phyloP scores from a whole-genome alignment of 306 rosid species.

The Castanea crenata region DNA sequence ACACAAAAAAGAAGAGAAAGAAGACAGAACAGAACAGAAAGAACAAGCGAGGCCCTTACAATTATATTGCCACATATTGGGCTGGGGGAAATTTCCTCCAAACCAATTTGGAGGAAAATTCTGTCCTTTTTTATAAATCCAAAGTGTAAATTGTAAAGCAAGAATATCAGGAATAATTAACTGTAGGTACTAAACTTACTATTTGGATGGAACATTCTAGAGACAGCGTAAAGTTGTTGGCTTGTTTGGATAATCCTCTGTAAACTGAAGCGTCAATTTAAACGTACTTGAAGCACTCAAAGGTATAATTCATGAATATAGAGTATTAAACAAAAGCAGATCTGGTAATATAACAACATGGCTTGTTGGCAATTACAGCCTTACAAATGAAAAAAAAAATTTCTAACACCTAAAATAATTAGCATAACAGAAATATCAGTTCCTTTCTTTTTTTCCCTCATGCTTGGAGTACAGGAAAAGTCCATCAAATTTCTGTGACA shows the following conservation, averaged over 20 bases:
- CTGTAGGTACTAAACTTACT: slow-evolving; percentile 48
- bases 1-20: background rate
- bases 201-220: slow-evolving; percentile 98
- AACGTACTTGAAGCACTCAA: slow-evolving; percentile 71
- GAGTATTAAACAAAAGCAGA: background rate
- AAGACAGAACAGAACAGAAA: no score
- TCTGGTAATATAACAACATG: background rate
- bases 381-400: background rate
- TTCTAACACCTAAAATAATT: background rate
- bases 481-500: background rate
- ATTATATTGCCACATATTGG: no score
- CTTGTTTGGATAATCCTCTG: slow-evolving; percentile 95
- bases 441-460: background rate
- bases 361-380: background rate
- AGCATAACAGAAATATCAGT: background rate
- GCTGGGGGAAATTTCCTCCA: no score
- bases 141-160: background rate
- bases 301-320: slow-evolving; percentile 5
- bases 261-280: slow-evolving; percentile 84
- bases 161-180: background rate
- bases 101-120: no score
- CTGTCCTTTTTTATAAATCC: background rate
- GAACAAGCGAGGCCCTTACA: background rate
- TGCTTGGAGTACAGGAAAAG: background rate
- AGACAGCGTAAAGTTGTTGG: slow-evolving; percentile 90